Percentiles rank a stretch among this genome's conserved stretches.
Evolutionary conservation across 2,329 filamentous ascomycete species (phyloP).

Genomic region (Fusarium veterinarium): DNA sequence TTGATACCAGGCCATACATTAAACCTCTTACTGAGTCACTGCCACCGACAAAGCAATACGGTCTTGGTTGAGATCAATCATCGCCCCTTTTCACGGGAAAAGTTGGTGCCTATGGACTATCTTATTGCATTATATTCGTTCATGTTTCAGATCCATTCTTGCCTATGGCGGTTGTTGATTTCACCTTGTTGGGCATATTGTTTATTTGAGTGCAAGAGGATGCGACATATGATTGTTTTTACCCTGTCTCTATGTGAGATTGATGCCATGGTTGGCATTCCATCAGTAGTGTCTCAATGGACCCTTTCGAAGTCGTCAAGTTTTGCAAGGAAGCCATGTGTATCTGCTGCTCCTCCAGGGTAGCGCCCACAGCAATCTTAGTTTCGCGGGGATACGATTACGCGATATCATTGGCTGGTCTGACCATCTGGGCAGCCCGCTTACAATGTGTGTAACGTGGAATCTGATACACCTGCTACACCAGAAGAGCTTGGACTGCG

Average conservation of each 20-base stretch:
- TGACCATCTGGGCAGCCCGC: not conserved
- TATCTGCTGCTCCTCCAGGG: constrained; percentile 22
- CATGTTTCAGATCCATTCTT: not conserved
- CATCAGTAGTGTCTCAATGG: constrained; percentile 3
- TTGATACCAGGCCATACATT: not conserved
- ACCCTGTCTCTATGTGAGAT: too few relatives aligned
- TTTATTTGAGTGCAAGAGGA: not conserved
- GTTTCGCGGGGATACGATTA: constrained; percentile 33
- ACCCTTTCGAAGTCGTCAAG: constrained; percentile 11
- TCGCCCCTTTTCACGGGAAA: not conserved
- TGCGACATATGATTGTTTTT: too few relatives aligned
- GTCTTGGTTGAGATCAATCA: constrained; percentile 22
- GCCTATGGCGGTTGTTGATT: not conserved
- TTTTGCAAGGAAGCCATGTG: constrained; percentile 1
- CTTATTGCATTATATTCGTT: not conserved
- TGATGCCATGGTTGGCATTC: not conserved
- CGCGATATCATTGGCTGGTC: constrained; percentile 31
- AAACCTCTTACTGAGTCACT: not conserved
- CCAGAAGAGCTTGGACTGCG: constrained; percentile 3
- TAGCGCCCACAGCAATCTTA: constrained; percentile 21
- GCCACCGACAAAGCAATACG: not conserved
- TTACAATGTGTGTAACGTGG: constrained; percentile 13
- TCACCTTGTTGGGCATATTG: not conserved
- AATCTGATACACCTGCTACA: constrained; percentile 14
- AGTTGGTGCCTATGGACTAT: not conserved